Percentiles rank a stretch among this genome's conserved stretches.
Conservation (phyloP, 179 eudicot species). For the Dionaea muscipula region DNA sequence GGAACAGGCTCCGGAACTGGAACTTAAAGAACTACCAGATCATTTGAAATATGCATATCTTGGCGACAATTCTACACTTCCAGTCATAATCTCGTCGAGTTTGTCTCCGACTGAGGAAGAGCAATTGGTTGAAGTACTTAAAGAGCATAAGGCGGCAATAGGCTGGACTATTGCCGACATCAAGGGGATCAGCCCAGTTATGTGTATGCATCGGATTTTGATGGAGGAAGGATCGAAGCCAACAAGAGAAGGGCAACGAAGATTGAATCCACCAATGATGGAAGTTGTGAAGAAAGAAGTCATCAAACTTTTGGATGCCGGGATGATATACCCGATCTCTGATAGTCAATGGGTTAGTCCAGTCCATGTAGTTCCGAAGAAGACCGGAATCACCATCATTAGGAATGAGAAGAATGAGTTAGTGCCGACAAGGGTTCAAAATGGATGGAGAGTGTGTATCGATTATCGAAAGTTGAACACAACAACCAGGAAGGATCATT, state of each 20-base stretch:
- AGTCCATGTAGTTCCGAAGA: background rate
- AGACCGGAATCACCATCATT: background rate
- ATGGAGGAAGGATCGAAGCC: background rate
- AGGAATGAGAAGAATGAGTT: background rate
- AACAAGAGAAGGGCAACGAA: background rate
- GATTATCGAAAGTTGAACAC: background rate
- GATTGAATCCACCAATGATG: background rate
- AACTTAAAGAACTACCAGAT: background rate
- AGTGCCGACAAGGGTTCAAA: background rate
- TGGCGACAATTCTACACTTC: background rate
- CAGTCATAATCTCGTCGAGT: background rate
- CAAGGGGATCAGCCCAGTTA: background rate
- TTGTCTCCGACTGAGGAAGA: background rate
- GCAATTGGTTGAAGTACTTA: background rate
- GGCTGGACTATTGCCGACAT: constrained; percentile 1
- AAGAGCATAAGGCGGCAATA: background rate
- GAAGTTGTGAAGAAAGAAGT: background rate
- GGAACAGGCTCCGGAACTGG: background rate
- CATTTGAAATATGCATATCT: background rate
- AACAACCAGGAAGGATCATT: background rate
- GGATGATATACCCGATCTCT: background rate
- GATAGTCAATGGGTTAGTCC: background rate
- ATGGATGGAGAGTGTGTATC: background rate
- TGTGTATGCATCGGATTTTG: background rate
- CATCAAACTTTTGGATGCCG: background rate